Conservation (phyloP, 1,139 yeast species). For the Pichia sp. region DNA sequence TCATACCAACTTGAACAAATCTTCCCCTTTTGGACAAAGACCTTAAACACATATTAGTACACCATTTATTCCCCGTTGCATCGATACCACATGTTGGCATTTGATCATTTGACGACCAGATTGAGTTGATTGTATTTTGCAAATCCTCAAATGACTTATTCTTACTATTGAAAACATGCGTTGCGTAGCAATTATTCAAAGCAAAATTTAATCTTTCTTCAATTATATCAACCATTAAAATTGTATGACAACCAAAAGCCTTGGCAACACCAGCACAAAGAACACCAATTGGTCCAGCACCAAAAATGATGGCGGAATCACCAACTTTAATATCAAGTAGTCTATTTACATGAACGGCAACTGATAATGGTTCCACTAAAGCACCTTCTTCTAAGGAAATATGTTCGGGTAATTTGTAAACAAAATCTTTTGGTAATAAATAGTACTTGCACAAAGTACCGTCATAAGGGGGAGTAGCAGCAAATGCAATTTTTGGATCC, state of each 20-base stretch:
- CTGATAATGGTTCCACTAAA: conserved; percentile 78
- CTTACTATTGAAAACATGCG: conserved; percentile 53
- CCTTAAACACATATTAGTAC: conserved; percentile 42
- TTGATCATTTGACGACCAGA: conserved; percentile 31
- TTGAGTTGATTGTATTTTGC: conserved; percentile 12
- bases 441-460: conserved; percentile 74
- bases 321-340: conserved; percentile 63
- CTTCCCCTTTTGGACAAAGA: conserved; percentile 41
- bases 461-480: conserved; percentile 76
- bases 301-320: conserved; percentile 70
- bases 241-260: conserved; percentile 73
- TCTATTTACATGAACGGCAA: conserved; percentile 77
- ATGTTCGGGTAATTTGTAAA: conserved; percentile 69
- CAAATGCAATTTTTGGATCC: conserved; percentile 78
- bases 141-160: conserved; percentile 30
- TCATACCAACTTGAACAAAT: conserved; percentile 53
- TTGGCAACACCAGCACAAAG: conserved; percentile 70
- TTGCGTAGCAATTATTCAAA: conserved; percentile 38
- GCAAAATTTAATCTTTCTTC: conserved; percentile 56
- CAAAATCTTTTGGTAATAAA: conserved; percentile 75
- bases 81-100: conserved; percentile 48
- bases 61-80: conserved; percentile 46
- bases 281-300: conserved; percentile 93
- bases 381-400: conserved; percentile 84
- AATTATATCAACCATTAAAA: conserved; percentile 57